These are phyloP conservation scores for Tylopilus intermedius DNA, from an alignment of 768 basidiomycete species.

Conservation along the genomic window DNA sequence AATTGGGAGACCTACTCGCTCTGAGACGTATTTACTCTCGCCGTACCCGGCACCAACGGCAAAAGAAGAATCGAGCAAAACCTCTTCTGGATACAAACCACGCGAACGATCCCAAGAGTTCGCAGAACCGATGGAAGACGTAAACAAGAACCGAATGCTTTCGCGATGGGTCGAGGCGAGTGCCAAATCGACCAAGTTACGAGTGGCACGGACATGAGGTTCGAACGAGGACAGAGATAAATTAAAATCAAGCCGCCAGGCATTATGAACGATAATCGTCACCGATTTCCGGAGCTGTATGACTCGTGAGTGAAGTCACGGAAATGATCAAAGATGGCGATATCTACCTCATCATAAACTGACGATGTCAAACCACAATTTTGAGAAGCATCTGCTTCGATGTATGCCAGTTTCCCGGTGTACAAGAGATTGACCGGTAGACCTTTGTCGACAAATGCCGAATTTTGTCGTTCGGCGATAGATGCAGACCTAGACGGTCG, in stretches of 20 bases:
- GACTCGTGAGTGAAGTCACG: background rate
- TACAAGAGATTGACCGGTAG: constrained; percentile 25
- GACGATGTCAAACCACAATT: constrained; percentile 27
- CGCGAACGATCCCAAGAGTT: constrained; percentile 27
- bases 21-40: constrained; percentile 42
- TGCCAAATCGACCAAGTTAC: constrained; percentile 32
- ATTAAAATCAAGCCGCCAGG: constrained; percentile 44
- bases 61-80: constrained; percentile 26
- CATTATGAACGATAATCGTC: constrained; percentile 38
- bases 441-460: constrained; percentile 29
- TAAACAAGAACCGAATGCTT: constrained; percentile 34
- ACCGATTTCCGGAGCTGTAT: constrained; percentile 31
- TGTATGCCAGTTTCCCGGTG: constrained; percentile 29
- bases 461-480: constrained; percentile 26
- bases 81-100: constrained; percentile 34
- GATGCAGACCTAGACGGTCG: constrained; percentile 17
- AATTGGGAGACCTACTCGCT: constrained; percentile 27
- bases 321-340: no score
- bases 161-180: constrained; percentile 23
- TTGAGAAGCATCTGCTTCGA: constrained; percentile 31
- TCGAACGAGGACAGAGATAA: constrained; percentile 40
- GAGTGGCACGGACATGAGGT: constrained; percentile 35
- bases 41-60: constrained; percentile 42
- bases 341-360: constrained; percentile 18
- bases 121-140: constrained; percentile 36